These are phyloP conservation scores for Chenopodium quinoa DNA, from an alignment of 148 eudicot species.

Conservation along the genomic window DNA sequence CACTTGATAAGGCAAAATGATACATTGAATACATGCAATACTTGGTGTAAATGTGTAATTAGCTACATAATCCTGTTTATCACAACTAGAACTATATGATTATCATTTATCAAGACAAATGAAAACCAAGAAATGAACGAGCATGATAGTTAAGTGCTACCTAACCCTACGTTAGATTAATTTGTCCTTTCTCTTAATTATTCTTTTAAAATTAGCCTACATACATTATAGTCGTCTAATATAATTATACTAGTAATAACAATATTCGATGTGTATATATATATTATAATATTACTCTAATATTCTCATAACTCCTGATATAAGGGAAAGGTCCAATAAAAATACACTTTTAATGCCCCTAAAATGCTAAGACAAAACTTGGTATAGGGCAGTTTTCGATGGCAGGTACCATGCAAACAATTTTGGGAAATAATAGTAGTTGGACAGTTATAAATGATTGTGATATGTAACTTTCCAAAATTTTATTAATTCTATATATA, in stretches of 20 bases:
- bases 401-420: constrained; percentile 5
- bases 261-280: neutral
- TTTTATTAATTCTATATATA: no score
- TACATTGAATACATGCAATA: constrained; percentile 3
- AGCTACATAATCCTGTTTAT: constrained; percentile 6
- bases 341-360: neutral
- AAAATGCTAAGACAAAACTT: constrained; percentile 7
- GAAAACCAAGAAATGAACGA: neutral
- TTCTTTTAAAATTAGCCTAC: neutral
- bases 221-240: neutral
- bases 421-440: neutral
- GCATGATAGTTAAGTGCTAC: constrained; percentile 16
- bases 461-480: neutral
- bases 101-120: neutral
- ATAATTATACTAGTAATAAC: neutral
- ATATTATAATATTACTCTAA: neutral
- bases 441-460: constrained; percentile 8
- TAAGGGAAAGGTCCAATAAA: constrained; percentile 13
- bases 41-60: neutral
- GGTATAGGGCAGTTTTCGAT: neutral
- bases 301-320: constrained; percentile 17
- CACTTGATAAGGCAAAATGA: constrained; percentile 2
- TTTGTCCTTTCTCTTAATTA: constrained; percentile 12
- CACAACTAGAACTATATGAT: neutral
- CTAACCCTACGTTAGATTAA: constrained; percentile 15